Evolutionary conservation across 2,329 filamentous ascomycete species (phyloP).

Genomic region (Aspergillus amoenus): DNA sequence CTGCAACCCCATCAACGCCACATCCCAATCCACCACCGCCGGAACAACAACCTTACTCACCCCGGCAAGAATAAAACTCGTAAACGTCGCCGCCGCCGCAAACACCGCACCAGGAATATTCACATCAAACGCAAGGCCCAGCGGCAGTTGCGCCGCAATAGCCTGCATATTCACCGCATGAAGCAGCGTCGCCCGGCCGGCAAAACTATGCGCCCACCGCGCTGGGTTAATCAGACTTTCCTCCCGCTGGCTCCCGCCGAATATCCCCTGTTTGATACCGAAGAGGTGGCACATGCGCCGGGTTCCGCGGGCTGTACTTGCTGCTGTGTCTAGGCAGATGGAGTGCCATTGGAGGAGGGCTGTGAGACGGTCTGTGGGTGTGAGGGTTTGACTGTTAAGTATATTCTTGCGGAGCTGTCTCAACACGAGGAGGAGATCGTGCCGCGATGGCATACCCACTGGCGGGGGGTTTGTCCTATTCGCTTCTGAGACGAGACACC

Average conservation of each 20-base stretch:
- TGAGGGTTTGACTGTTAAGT: background rate
- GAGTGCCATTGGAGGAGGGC: slow-evolving; percentile 15
- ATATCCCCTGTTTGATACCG: slow-evolving; percentile 11
- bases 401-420: background rate
- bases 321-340: slow-evolving; percentile 10
- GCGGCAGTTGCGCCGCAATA: slow-evolving; percentile 9
- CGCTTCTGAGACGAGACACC: background rate
- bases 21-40: background rate
- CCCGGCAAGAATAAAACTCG: slow-evolving; percentile 2
- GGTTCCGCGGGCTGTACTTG: slow-evolving; percentile 10
- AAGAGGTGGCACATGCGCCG: slow-evolving; percentile 12
- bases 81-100: slow-evolving; percentile 12
- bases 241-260: slow-evolving; percentile 10
- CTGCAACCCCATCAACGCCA: background rate
- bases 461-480: background rate
- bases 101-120: slow-evolving; percentile 14
- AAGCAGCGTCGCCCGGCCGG: slow-evolving; percentile 4
- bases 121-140: slow-evolving; percentile 10
- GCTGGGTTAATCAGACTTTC: slow-evolving; percentile 9
- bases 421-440: background rate
- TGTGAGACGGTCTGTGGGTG: background rate
- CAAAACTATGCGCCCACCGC: slow-evolving; percentile 10
- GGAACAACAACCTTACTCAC: background rate
- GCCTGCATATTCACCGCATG: slow-evolving; percentile 11
- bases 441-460: background rate